Evolutionary conservation across 768 basidiomycete species (phyloP).

Genomic region (Agaricus bisporus): DNA sequence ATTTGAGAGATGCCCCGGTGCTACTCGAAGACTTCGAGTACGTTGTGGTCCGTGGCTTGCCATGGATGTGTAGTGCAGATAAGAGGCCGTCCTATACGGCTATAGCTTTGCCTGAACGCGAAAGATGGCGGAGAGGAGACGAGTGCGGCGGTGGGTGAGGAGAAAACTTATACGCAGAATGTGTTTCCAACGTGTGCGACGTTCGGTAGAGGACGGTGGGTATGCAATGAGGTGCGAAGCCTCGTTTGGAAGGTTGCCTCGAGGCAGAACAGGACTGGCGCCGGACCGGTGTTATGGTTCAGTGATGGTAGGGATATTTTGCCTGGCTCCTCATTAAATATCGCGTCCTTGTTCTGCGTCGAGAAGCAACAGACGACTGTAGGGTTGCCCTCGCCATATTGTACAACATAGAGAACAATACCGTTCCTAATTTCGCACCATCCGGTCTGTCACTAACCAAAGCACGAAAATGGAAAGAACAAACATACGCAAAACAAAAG

Average conservation of each 20-base stretch:
- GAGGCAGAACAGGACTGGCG: conserved; percentile 17
- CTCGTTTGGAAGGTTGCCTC: conserved; percentile 22
- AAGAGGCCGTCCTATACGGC: neutral
- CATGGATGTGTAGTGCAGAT: conserved; percentile 29
- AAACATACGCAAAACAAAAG: conserved; percentile 2
- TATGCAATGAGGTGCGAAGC: conserved; percentile 10
- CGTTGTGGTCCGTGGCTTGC: conserved; percentile 56
- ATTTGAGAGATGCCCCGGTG: conserved; percentile 36
- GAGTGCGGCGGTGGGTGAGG: neutral
- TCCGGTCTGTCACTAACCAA: neutral
- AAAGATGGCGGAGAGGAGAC: neutral
- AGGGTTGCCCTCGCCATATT: neutral
- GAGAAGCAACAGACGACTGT: neutral
- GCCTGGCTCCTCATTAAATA: neutral
- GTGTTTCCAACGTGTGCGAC: conserved; percentile 10
- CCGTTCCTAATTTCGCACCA: neutral
- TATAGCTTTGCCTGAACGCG: neutral
- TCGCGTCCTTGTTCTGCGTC: conserved; percentile 5
- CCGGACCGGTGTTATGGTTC: conserved; percentile 11
- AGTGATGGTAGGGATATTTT: neutral
- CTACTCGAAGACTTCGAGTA: conserved; percentile 35
- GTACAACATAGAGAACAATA: neutral
- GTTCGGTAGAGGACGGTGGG: conserved; percentile 4
- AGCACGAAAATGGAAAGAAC: neutral
- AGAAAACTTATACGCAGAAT: conserved; percentile 7